Evolutionary conservation across 768 basidiomycete genomes (phyloP).

Genomic region (Sporobolomyces pararoseus): DNA sequence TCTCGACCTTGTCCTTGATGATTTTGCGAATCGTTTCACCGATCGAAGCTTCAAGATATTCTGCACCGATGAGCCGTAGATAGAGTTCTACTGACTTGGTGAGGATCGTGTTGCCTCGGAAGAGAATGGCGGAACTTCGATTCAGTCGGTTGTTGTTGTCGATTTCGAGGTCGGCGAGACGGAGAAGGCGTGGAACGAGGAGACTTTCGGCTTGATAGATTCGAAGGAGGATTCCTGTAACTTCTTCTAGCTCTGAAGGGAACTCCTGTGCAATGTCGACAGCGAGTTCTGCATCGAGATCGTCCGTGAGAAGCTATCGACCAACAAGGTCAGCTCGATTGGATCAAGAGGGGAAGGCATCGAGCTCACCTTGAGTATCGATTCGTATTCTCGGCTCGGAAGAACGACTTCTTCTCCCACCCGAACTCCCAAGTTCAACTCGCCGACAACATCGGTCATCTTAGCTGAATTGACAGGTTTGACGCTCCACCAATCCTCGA

Average conservation of each 20-base stretch:
- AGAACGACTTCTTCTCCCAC: constrained; percentile 83
- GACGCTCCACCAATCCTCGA: constrained; percentile 79
- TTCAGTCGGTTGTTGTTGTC: constrained; percentile 61
- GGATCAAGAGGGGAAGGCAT: too few species aligned
- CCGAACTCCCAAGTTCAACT: constrained; percentile 66
- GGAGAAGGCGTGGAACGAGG: constrained; percentile 65
- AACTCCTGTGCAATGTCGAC: constrained; percentile 64
- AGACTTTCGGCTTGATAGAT: constrained; percentile 54
- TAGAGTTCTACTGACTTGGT: constrained; percentile 68
- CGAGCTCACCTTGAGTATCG: constrained; percentile 62
- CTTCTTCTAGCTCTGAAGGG: constrained; percentile 67
- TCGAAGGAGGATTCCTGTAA: constrained; percentile 58
- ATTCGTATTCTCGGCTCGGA: constrained; percentile 62
- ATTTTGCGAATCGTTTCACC: constrained; percentile 66
- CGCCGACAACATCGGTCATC: constrained; percentile 56
- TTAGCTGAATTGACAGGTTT: constrained; percentile 21
- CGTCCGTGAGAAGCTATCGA: constrained; percentile 41
- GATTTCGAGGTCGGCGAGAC: constrained; percentile 67
- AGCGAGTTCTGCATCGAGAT: constrained; percentile 48
- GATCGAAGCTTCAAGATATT: constrained; percentile 74
- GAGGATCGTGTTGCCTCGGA: constrained; percentile 61
- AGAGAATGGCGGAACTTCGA: constrained; percentile 51
- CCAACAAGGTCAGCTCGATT: too few species aligned
- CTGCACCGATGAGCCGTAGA: constrained; percentile 76
- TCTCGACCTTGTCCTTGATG: constrained; percentile 66